Evolutionary conservation across 768 basidiomycete species (phyloP).

Genomic region (Fibroporia radiculosa): DNA sequence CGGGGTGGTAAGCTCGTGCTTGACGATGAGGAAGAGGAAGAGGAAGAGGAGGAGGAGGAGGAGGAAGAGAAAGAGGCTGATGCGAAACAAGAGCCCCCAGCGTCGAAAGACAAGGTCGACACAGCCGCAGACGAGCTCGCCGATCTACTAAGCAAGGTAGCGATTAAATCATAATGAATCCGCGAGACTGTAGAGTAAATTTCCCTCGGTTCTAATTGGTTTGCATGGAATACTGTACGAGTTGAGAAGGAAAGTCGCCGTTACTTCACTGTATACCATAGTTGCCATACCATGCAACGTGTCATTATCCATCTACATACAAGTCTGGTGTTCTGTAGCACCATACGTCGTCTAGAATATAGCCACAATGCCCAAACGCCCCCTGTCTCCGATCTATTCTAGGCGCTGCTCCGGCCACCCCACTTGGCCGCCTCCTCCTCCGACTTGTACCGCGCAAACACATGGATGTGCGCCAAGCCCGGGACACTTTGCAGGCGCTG

Average conservation of each 20-base stretch:
- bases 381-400: too few species aligned
- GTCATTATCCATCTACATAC: not conserved
- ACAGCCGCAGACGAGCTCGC: slow-evolving; percentile 50
- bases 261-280: slow-evolving; percentile 6
- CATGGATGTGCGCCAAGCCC: slow-evolving; percentile 79
- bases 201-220: not conserved
- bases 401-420: slow-evolving; percentile 1
- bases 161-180: slow-evolving; percentile 15
- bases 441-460: slow-evolving; percentile 61
- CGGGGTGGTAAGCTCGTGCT: slow-evolving; percentile 62
- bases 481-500: slow-evolving; percentile 80
- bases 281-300: not conserved
- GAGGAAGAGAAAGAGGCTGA: slow-evolving; percentile 44
- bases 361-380: too few species aligned
- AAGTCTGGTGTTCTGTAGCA: not conserved
- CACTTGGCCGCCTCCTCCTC: slow-evolving; percentile 15
- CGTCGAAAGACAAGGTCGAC: slow-evolving; percentile 18
- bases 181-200: not conserved
- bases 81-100: slow-evolving; percentile 34
- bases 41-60: slow-evolving; percentile 57
- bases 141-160: slow-evolving; percentile 58
- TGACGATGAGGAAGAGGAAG: slow-evolving; percentile 77
- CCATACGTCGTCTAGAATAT: too few species aligned
- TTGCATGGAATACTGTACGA: not conserved
- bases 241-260: not conserved